Evolutionary conservation across 768 basidiomycete genomes (phyloP), one percentile per base, ranked within the genome.

Genomic region (Chiua virens): DNA sequence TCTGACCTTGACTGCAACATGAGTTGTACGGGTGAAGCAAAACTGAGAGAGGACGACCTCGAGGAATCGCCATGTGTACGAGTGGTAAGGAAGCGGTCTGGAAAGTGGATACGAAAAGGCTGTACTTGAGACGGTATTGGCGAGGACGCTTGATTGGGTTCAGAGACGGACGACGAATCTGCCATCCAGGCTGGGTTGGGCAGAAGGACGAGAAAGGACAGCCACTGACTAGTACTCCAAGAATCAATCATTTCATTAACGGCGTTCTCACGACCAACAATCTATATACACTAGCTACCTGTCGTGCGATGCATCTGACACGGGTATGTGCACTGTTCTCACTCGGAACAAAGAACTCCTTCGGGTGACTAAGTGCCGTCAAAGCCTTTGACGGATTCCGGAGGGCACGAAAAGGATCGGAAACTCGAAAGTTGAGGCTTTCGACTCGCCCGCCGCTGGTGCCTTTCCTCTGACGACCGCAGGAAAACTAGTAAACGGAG

Each of bases 21-120:
- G 44, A 59, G 45, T 38, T 56, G 53, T 20, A 40, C 42, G 30
- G 51, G 63, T 28, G 61, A 49, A 22, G 53, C 43, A 35, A 61
- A 52, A 47, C 55, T 65, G 42, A 61, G 30, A 9, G 66, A 68
- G 25, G 69, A 71, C 30, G 67, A 71, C 63, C 58, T 60, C 40
- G 68, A 69, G 25, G 69, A 69, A 47, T 55, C 53, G 15, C 58
- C 65, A 51, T 55, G 57, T 51, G 51, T 49, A n/a, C 51, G 57
- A n/a, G 60, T 20, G 17, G 58, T 40, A 44, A 67, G 61, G 45
- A 69, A 69, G 20, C 57, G 61, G 57, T 65, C 58, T 1, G 73
- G 68, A 41, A 77, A 69, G 14, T 58, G 72, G 47, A 73, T 68
- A 42, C 63, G 73, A 47, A 67, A 55, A 35, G 54, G 28, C 9